phyloP scores from a whole-genome alignment of 331 rosid species.

The Saraca asoca region DNA sequence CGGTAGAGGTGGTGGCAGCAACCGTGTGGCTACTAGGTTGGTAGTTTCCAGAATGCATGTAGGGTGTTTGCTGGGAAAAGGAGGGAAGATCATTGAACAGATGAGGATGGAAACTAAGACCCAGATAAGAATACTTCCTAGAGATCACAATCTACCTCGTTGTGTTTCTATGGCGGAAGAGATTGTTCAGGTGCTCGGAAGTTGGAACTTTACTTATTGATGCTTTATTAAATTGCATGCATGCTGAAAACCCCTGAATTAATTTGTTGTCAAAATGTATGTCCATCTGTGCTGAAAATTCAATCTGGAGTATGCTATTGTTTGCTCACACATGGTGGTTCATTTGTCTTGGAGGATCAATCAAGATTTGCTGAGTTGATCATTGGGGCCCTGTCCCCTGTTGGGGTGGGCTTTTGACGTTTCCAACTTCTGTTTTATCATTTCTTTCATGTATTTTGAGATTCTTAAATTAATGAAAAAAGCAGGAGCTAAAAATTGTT shows the following conservation, averaged over 20 bases:
- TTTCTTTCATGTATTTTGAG: not conserved
- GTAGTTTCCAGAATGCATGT: slow-evolving; percentile 98
- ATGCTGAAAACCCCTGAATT: slow-evolving; percentile 24
- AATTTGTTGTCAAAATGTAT: slow-evolving; percentile 11
- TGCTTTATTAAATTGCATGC: slow-evolving; percentile 41
- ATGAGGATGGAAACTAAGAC: slow-evolving; percentile 98
- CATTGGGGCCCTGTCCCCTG: slow-evolving; percentile 21
- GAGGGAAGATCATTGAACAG: slow-evolving; percentile 98
- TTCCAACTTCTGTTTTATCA: slow-evolving; percentile 12
- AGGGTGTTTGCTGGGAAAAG: slow-evolving; percentile 96
- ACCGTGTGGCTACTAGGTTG: slow-evolving; percentile 77
- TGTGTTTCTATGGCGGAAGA: slow-evolving; percentile 96
- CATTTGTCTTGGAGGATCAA: slow-evolving; percentile 27
- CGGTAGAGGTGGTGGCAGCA: slow-evolving; percentile 48
- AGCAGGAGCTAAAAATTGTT: slow-evolving; percentile 8
- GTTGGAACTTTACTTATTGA: slow-evolving; percentile 32
- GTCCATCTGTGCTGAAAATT: not conserved
- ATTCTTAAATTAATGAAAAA: slow-evolving; percentile 14
- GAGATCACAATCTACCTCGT: slow-evolving; percentile 92
- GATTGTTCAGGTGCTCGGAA: slow-evolving; percentile 92
- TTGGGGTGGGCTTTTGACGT: slow-evolving; percentile 23
- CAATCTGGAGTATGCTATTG: slow-evolving; percentile 6
- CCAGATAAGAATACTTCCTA: slow-evolving; percentile 92
- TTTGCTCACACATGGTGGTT: slow-evolving; percentile 9
- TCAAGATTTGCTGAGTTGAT: slow-evolving; percentile 29